A percentile compares a stretch with the other conserved stretches of the same genome.
Evolutionary conservation across 345 rosid species (phyloP).

Genomic region (Noccaea bulbosa): DNA sequence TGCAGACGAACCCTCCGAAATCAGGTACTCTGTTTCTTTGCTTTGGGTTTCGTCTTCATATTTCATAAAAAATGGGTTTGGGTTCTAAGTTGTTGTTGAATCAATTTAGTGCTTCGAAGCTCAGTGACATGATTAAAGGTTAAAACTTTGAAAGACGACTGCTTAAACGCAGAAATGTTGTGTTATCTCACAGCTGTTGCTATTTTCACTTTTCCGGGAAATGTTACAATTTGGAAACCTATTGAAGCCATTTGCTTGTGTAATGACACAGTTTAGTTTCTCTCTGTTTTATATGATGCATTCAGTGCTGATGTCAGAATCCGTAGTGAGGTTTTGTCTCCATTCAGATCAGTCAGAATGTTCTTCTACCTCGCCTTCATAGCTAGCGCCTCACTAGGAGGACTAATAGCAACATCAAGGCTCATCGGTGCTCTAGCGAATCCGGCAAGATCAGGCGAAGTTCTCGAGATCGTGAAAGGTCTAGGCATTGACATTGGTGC

Average conservation of each 20-base stretch:
- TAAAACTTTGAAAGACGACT: conserved; percentile 14
- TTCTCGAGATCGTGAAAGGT: conserved; percentile 64
- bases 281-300: conserved; percentile 38
- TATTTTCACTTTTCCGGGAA: neutral
- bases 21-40: conserved; percentile 48
- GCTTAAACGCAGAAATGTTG: neutral
- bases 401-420: conserved; percentile 76
- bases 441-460: conserved; percentile 69
- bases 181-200: neutral
- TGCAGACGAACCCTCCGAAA: conserved; percentile 62
- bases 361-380: conserved; percentile 90
- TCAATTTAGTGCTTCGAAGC: neutral
- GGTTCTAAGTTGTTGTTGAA: conserved; percentile 3
- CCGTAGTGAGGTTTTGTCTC: conserved; percentile 89
- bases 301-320: conserved; percentile 80
- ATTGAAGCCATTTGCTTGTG: neutral
- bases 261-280: neutral
- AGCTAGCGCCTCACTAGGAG: conserved; percentile 80
- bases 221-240: neutral
- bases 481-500: conserved; percentile 83
- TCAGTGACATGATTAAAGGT: conserved; percentile 20
- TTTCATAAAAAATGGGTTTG: conserved; percentile 1
- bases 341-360: conserved; percentile 91
- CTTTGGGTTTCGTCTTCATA: neutral
- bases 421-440: conserved; percentile 75